Evolutionary conservation across 176 grass and related monocot species (phyloP), one percentile per base, ranked within the genome.

Genomic region (Hyparrhenia diplandra): DNA sequence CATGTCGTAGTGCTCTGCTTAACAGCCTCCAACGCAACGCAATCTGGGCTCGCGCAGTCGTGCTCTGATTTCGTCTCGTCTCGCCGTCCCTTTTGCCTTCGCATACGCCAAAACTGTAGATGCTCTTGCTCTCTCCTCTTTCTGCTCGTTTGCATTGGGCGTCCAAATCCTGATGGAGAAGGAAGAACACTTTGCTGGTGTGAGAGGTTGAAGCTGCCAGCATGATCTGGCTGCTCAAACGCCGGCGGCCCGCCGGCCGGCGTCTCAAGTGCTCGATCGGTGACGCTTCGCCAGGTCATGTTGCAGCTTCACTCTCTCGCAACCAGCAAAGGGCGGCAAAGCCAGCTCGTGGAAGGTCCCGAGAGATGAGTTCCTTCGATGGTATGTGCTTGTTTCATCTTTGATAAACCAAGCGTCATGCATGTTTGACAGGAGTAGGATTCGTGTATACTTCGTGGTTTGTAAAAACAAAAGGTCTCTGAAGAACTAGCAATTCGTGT

Each of bases 181-280:
- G 51, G 51, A 21, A 29, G 40, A 65, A 34, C n/a, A 85, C 21
- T 21, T 79, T 79, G 83, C 67, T 73, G 83, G 75, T 85, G 83
- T 85, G 75, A 91, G 89, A 84, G 89, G 32, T n/a, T 91, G 85
- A 91, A 91, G 85, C 85, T 91, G 85, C 85, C 89, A 91, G 85
- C 89, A 91, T 84, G 80, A 91, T 91, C 89, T 90, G 88, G 79
- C 23, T 58, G 60, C 76, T 29, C 24, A 5, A 13, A 88, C 18
- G 28, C 30, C 49, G 24, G 51, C 29, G n/a, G 35, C n/a, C 13
- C 32, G 55, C 29, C 29, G 35, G 29, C 13, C 32, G 55, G 55
- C 55, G 21, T 77, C 36, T 29, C 52, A 60, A 75, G 59, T 25
- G 28, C 32, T 23, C 54, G n/a, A 25, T 21, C 74, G 75, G 16